A percentile compares a stretch with the other conserved stretches of the same genome.
phyloP scores from a whole-genome alignment of 2,329 filamentous ascomycete genomes.

The Hypoxylon rubiginosum region DNA sequence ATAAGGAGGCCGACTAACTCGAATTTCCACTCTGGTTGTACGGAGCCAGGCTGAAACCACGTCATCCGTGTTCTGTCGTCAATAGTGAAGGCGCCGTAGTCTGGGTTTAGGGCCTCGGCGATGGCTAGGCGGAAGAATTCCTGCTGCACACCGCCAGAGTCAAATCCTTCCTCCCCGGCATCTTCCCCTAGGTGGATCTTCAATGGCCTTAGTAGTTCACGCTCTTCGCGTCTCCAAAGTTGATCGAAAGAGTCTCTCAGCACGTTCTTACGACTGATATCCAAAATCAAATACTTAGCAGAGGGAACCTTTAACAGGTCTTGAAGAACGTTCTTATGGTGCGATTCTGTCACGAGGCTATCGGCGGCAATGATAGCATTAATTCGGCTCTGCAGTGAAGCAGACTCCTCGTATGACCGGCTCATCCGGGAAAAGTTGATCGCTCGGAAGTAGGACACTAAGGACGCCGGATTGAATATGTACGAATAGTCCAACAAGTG shows the following conservation, averaged over 20 bases:
- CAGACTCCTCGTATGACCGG: conserved; percentile 78
- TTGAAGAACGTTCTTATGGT: conserved; percentile 72
- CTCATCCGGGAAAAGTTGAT: conserved; percentile 92
- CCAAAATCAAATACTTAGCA: conserved; percentile 77
- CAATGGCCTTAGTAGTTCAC: conserved; percentile 85
- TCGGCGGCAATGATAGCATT: conserved; percentile 67
- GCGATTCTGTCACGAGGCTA: conserved; percentile 67
- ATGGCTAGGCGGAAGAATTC: conserved; percentile 93
- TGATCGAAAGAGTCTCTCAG: conserved; percentile 85
- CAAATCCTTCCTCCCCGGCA: conserved; percentile 87
- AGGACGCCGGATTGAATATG: conserved; percentile 78
- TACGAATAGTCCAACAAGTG: conserved; percentile 87
- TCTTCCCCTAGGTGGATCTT: conserved; percentile 90
- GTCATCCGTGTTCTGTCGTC: conserved; percentile 82
- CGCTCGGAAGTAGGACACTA: conserved; percentile 87
- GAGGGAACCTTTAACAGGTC: conserved; percentile 75
- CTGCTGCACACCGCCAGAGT: conserved; percentile 95
- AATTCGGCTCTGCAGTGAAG: conserved; percentile 68
- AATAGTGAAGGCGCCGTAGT: conserved; percentile 83
- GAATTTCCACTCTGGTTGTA: conserved; percentile 89
- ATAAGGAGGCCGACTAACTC: conserved; percentile 90
- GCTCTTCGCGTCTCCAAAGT: conserved; percentile 86
- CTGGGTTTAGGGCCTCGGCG: conserved; percentile 81
- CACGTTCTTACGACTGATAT: conserved; percentile 76
- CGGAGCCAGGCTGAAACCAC: conserved; percentile 88